Conservation (phyloP, 2,329 filamentous ascomycete species). For the Botrytis medusae region DNA sequence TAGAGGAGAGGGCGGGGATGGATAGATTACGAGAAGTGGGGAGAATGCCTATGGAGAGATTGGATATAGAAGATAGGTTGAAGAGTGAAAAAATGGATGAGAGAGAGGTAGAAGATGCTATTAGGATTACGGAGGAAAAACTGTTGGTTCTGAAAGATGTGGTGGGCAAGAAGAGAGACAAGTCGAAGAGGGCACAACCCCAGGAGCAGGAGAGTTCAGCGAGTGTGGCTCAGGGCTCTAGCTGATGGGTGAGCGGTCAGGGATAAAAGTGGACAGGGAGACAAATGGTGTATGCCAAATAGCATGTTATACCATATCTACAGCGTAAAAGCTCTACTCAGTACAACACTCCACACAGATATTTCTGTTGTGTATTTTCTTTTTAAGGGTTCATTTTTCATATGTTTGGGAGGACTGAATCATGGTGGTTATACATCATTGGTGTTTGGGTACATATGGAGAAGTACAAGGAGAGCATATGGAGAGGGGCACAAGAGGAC, state of each 20-base stretch:
- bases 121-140: conserved; percentile 77
- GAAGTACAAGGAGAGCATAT: background rate
- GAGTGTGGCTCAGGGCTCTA: background rate
- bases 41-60: conserved; percentile 35
- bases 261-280: background rate
- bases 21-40: conserved; percentile 65
- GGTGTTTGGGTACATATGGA: background rate
- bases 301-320: background rate
- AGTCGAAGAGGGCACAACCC: background rate
- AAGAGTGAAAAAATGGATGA: conserved; percentile 32
- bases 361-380: background rate
- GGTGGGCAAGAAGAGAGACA: conserved; percentile 47
- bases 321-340: conserved; percentile 13
- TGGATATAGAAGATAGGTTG: conserved; percentile 31
- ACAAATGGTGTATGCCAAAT: background rate
- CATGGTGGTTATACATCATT: background rate
- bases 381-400: background rate
- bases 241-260: background rate
- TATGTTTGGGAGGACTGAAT: background rate
- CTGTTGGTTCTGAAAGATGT: conserved; percentile 74
- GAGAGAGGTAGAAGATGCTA: conserved; percentile 38
- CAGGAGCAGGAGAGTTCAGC: background rate
- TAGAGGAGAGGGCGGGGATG: conserved; percentile 51
- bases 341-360: conserved; percentile 1
- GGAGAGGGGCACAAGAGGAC: background rate